Evolutionary conservation across 2,329 filamentous ascomycete genomes (phyloP).

Genomic region (Pestalotiopsis sp.): DNA sequence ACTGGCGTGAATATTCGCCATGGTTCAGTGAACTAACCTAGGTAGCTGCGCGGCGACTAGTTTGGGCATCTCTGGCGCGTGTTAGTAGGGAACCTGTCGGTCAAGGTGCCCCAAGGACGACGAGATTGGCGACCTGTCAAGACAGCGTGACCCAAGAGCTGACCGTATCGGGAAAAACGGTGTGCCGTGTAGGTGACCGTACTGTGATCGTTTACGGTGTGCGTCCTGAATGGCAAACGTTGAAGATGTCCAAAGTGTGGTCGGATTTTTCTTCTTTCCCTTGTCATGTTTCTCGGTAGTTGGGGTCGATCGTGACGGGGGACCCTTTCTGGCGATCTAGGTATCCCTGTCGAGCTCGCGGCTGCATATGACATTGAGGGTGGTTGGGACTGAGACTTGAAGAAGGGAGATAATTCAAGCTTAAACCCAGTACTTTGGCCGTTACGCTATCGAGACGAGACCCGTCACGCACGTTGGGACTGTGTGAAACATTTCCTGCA

Average conservation of each 20-base stretch:
- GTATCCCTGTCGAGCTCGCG: background rate
- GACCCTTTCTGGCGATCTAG: background rate
- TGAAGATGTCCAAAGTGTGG: background rate
- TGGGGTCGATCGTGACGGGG: background rate
- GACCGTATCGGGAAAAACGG: background rate
- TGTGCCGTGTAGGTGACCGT: background rate
- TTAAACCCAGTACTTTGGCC: background rate
- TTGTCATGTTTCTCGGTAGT: slow-evolving; percentile 2
- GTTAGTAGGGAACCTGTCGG: background rate
- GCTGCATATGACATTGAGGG: background rate
- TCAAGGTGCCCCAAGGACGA: background rate
- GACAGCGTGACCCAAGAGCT: background rate
- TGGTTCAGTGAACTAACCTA: background rate
- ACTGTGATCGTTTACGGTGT: background rate
- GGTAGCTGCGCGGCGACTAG: background rate
- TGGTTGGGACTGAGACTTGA: background rate
- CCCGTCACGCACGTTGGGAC: background rate
- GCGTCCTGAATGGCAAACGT: background rate
- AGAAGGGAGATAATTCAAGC: background rate
- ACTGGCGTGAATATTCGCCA: background rate
- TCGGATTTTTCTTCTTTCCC: background rate
- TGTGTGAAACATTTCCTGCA: background rate
- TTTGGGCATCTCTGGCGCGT: background rate
- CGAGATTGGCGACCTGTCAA: background rate
- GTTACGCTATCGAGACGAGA: background rate